phyloP scores from a whole-genome alignment of 2,329 filamentous ascomycete genomes.

The Thermomyces lanuginosus region DNA sequence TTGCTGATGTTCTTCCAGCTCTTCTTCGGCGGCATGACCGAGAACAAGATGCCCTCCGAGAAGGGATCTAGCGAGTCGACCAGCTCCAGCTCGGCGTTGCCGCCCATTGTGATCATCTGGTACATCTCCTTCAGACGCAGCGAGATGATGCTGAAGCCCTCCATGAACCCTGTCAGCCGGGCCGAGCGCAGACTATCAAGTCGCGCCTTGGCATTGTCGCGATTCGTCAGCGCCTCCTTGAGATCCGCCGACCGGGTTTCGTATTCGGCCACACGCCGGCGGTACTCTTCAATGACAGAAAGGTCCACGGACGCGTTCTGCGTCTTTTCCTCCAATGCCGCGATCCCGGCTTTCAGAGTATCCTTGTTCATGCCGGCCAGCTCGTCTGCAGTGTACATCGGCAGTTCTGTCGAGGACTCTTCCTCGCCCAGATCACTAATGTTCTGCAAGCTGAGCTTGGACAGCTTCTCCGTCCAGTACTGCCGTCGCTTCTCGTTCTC shows the following conservation, averaged over 20 bases:
- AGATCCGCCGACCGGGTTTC: conserved; percentile 69
- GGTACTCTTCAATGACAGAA: conserved; percentile 74
- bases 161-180: conserved; percentile 93
- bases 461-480: conserved; percentile 82
- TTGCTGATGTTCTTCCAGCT: conserved; percentile 99
- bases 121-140: conserved; percentile 98
- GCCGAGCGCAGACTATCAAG: conserved; percentile 82
- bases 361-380: conserved; percentile 47
- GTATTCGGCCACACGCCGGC: conserved; percentile 69
- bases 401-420: conserved; percentile 36
- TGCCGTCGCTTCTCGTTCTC: conserved; percentile 73
- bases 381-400: conserved; percentile 60
- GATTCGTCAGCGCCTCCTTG: conserved; percentile 55
- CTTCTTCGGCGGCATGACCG: conserved; percentile 99
- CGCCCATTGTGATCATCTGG: conserved; percentile 99
- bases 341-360: conserved; percentile 47
- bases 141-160: conserved; percentile 87
- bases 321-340: conserved; percentile 54
- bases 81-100: conserved; percentile 91
- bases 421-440: conserved; percentile 52
- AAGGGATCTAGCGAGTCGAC: conserved; percentile 95
- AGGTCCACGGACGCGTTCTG: conserved; percentile 79
- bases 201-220: conserved; percentile 78
- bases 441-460: conserved; percentile 69
- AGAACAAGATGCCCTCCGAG: conserved; percentile 90